Base-by-base conservation (phyloP, 2,329 filamentous ascomycete genomes). In the Xylariaceae sp. region DNA sequence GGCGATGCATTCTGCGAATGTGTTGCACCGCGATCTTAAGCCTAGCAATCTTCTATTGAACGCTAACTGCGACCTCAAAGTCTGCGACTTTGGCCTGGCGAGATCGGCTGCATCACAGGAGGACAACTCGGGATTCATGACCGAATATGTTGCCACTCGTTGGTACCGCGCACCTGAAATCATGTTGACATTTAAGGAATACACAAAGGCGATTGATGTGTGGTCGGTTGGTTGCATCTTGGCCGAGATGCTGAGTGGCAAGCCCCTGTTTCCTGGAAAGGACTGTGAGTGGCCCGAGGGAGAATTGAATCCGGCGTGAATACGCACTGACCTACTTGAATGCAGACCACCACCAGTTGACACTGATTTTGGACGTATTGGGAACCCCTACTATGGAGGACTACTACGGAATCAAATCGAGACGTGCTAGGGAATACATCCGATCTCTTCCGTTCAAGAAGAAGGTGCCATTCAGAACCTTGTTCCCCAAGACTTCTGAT, bases 61-160 rank as follows among this genome's bases (percentile, higher is more conserved):
- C 68, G 94, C 94, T 65, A 99, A 99, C 73, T 99, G 94, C 72
- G 94, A 99, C 74, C 79, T 99, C 61, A 99, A 99, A 74, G 94
- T 99, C 61, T 99, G 94, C 74, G 94, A 99, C 71, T 99, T 99
- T 66, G 94, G 94, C 66, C 83, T 99, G 49, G 94, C 94, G 43
- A 86, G 91, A 65, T 97, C 92, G 10, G 94, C 94, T 11, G 94
- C 94, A 9, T 96, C 92, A 10, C 95, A 95, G 60, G 94, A 99
- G 67, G 94, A 99, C 71, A 99, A 99, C 74, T 96, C 92, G n/a
- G 94, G 94, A 18, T 99, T 99, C 82, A 99, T 99, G 94, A 99
- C 94, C 14, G 94, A 99, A 95, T 99, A 99, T 69, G 94, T 99
- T 49, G 94, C 94, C 45, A 99, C 94, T 42, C 86, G 94, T 65